A percentile compares a stretch with the other conserved stretches of the same genome.
Evolutionary conservation across 768 basidiomycete genomes (phyloP).

Genomic region (Russula sp.): DNA sequence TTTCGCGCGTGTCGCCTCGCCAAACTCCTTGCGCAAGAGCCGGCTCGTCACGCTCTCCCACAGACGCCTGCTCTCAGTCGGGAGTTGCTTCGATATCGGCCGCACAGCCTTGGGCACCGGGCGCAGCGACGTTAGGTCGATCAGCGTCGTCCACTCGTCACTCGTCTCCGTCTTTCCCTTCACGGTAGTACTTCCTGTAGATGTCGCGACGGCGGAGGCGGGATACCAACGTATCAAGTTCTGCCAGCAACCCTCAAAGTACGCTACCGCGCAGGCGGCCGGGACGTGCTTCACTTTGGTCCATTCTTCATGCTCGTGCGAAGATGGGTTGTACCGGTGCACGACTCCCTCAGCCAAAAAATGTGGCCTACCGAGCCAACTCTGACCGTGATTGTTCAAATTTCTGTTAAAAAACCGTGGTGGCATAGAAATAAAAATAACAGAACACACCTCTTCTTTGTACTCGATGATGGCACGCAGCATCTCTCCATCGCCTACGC

Average conservation of each 20-base stretch:
- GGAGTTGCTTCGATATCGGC: conserved; percentile 69
- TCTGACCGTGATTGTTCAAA: conserved; percentile 33
- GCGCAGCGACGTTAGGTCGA: conserved; percentile 68
- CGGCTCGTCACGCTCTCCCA: conserved; percentile 80
- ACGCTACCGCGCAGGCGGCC: conserved; percentile 61
- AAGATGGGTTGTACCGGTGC: conserved; percentile 66
- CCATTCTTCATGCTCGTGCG: conserved; percentile 60
- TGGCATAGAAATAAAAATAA: neutral
- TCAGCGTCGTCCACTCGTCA: conserved; percentile 53
- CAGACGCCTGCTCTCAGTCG: conserved; percentile 75
- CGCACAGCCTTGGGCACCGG: conserved; percentile 80
- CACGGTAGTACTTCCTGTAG: neutral
- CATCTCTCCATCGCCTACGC: conserved; percentile 41
- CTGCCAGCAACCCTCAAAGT: conserved; percentile 86
- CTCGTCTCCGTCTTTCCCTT: conserved; percentile 10
- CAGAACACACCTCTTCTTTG: conserved; percentile 77
- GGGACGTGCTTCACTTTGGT: conserved; percentile 90
- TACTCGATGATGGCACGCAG: conserved; percentile 86
- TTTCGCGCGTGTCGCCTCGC: conserved; percentile 89
- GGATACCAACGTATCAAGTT: conserved; percentile 75
- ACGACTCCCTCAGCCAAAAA: conserved; percentile 86
- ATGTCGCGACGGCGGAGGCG: conserved; percentile 24
- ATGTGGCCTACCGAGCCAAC: conserved; percentile 85
- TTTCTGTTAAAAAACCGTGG: neutral
- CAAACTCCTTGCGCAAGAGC: conserved; percentile 76